Percentiles rank a stretch among this genome's conserved stretches.
These are phyloP conservation scores for Paraphaeosphaeria minitans DNA, from an alignment of 2,329 filamentous ascomycete genomes.

Conservation along the genomic window DNA sequence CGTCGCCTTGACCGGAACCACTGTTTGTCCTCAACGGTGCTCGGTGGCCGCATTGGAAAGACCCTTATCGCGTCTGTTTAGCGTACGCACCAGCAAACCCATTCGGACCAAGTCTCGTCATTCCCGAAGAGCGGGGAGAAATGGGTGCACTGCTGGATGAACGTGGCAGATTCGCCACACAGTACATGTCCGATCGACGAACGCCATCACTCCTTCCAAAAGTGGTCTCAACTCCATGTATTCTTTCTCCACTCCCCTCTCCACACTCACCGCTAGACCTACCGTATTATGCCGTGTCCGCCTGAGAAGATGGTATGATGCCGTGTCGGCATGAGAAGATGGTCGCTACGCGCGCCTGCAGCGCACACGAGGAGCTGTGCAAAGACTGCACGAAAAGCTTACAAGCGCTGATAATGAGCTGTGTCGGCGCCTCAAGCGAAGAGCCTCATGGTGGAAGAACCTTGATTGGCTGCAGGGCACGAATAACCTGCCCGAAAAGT, in stretches of 20 bases:
- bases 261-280: slow-evolving; percentile 7
- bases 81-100: background rate
- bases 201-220: background rate
- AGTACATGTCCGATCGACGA: background rate
- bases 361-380: background rate
- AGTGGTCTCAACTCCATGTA: background rate
- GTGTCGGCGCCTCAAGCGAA: background rate
- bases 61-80: background rate
- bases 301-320: background rate
- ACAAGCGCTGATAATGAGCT: background rate
- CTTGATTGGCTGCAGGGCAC: background rate
- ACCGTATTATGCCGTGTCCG: background rate
- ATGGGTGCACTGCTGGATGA: slow-evolving; percentile 7
- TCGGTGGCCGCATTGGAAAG: slow-evolving; percentile 1
- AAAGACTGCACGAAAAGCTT: background rate
- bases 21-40: slow-evolving; percentile 3
- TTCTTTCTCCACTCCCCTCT: background rate
- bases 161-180: slow-evolving; percentile 12
- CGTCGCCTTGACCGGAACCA: slow-evolving; percentile 8
- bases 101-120: background rate
- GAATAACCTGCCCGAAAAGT: background rate
- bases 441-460: background rate
- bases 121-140: slow-evolving; percentile 5
- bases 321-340: background rate
- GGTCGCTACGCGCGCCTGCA: background rate